Base-by-base conservation (phyloP, 768 basidiomycete genomes). In the Psilocybe azurescens region DNA sequence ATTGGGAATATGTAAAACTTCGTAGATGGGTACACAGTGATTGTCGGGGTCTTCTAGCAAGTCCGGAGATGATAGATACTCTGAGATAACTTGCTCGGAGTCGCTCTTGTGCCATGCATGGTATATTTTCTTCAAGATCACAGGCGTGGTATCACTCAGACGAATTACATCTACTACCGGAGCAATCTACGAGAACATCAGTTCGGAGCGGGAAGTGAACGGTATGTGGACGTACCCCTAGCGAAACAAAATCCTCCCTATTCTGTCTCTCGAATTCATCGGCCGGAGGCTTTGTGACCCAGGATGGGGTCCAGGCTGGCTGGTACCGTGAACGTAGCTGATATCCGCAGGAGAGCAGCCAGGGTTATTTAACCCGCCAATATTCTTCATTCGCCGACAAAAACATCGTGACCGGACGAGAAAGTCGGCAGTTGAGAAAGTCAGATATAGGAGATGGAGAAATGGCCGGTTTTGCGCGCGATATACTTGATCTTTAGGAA, bases 261-360 rank as follows among this genome's bases (percentile, higher is more conserved):
- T 28, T 2, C 11, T 5, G 6, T 32, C 30, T 13, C 14, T 56
- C n/a, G 54, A 66, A 9, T 53, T 29, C 24, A n/a, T 56, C 16
- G 6, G 8, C 7, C 8, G n/a, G 10, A n/a, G 53, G 59, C 38
- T 18, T n/a, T 18, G 52, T 67, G 0, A 20, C 14, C 78, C 78
- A 79, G 0, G 77, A 79, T 1, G 76, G 73, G 2, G 65, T 59
- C 77, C 77, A 79, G 32, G 64, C 69, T 0, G 68, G 76, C 38
- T 36, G 56, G 49, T 72, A 78, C 1, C 79, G 68, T 0, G 74
- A 66, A 1, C 74, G 73, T 7, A 80, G 69, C 11, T 63, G 47
- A 56, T 78, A 79, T 16, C 77, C 75, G 32, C 59, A 54, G 3
- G 63, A 64, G 10, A 67, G 52, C 3, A 77, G 65, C 75, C 75